Evolutionary conservation across 148 eudicot species (phyloP), one percentile per base, ranked within the genome.

Genomic region (Rhododendron ovatum): DNA sequence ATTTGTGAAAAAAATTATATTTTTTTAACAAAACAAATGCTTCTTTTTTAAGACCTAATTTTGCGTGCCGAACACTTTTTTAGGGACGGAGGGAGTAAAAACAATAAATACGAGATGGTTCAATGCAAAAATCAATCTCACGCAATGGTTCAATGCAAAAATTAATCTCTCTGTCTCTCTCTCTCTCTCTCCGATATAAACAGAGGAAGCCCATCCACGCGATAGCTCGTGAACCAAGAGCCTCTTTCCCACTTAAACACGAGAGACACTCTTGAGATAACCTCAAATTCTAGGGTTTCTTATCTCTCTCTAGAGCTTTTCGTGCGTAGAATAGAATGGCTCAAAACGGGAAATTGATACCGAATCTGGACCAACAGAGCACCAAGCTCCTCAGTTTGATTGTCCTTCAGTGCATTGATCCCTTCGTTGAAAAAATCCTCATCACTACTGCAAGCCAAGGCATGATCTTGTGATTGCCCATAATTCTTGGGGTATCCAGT

Each of bases 371-470:
- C 88, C 93, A 96, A 37, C 88, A 95, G 86, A 91, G 92, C 57
- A 95, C 98, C 4, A 95, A 95, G 82, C 86, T 93, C 18, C 94
- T 96, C 8, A 96, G 95, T 90, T 85, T 96, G 55, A 95, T 98
- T 20, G 98, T 96, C 87, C 93, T 96, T 11, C 98, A 94, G 89
- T 83, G 96, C 82, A 92, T 93, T 69, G 98, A 96, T 90, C 96
- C 94, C 11, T 92, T 90, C 30, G 93, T 96, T 59, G 98, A 94
- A 82, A 96, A 96, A 83, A 95, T 96, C 87, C 93, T 96, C 82
- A 93, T 96, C 87, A 95, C 96, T 43, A 96, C 98, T 79, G 94
- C 98, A 7, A 41, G 43, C 43, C 43, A 41, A 41, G 43, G 43
- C 43, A 41, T 41, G 43, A 41, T 41, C 43, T 41, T 41, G 43